These are phyloP conservation scores for Chlamydomonas schloesseri DNA, from an alignment of 139 green algal genomes.

Conservation along the genomic window DNA sequence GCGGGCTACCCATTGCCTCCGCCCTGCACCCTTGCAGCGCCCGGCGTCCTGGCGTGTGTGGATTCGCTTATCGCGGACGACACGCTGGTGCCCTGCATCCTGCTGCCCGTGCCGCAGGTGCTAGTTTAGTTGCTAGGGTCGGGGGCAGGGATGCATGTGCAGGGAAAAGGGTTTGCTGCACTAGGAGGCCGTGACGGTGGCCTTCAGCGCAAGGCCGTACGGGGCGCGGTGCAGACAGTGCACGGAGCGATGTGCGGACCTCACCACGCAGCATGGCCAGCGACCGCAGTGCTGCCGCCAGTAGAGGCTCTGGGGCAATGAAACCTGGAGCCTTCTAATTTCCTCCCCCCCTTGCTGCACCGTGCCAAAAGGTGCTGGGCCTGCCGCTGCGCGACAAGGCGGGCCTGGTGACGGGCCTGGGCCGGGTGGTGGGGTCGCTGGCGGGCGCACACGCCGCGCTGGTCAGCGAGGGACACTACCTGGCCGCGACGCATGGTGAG, in stretches of 20 bases:
- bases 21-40: background rate
- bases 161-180: background rate
- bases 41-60: background rate
- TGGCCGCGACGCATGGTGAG: slow-evolving; percentile 20
- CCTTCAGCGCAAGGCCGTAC: too few relatives aligned
- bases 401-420: slow-evolving; percentile 17
- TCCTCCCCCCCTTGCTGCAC: too few relatives aligned
- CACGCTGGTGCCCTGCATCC: slow-evolving; percentile 50
- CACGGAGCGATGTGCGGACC: too few relatives aligned
- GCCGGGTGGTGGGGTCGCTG: background rate
- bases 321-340: too few relatives aligned
- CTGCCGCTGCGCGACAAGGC: slow-evolving; percentile 37
- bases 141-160: too few relatives aligned
- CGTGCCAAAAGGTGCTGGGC: background rate
- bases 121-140: too few relatives aligned
- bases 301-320: too few relatives aligned
- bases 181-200: too few relatives aligned
- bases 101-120: slow-evolving; percentile 51
- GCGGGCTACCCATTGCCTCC: too few relatives aligned
- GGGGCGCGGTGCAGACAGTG: too few relatives aligned
- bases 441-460: slow-evolving; percentile 22
- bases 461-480: slow-evolving; percentile 26
- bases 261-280: too few relatives aligned
- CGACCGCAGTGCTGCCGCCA: too few relatives aligned
- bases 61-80: slow-evolving; percentile 52